A percentile compares a stretch with the other conserved stretches of the same genome.
Evolutionary conservation across 2,329 filamentous ascomycete genomes (phyloP).

Genomic region (Penicillium sp.): DNA sequence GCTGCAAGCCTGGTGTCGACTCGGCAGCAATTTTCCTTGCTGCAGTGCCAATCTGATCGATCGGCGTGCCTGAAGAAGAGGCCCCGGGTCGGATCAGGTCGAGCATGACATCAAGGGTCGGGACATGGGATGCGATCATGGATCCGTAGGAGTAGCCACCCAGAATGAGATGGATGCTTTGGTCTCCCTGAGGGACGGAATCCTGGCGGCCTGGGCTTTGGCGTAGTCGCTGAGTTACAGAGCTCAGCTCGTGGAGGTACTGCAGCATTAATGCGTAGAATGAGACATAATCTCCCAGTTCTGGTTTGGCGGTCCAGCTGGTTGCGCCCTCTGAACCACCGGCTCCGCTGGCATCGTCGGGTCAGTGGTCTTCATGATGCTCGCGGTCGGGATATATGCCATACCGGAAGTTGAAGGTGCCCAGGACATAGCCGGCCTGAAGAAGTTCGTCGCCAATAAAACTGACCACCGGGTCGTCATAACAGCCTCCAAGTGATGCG

Average conservation of each 20-base stretch:
- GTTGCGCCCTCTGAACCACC: constrained; percentile 71
- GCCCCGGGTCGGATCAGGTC: constrained; percentile 55
- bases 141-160: constrained; percentile 91
- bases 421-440: constrained; percentile 69
- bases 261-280: constrained; percentile 75
- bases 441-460: constrained; percentile 63
- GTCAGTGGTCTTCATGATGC: background rate
- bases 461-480: constrained; percentile 77
- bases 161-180: constrained; percentile 52
- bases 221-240: background rate
- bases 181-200: background rate
- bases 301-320: constrained; percentile 81
- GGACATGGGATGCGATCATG: constrained; percentile 71
- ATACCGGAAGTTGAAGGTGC: constrained; percentile 91
- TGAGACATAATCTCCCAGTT: constrained; percentile 77
- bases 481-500: constrained; percentile 78
- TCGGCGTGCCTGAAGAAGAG: constrained; percentile 51
- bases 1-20: constrained; percentile 51
- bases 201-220: background rate
- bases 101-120: constrained; percentile 57
- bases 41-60: constrained; percentile 66
- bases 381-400: background rate
- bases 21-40: constrained; percentile 66
- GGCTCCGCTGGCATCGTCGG: constrained; percentile 62
- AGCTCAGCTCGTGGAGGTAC: constrained; percentile 63